These are phyloP conservation scores for Citrus hindsii DNA, from an alignment of 345 rosid genomes.

Conservation along the genomic window DNA sequence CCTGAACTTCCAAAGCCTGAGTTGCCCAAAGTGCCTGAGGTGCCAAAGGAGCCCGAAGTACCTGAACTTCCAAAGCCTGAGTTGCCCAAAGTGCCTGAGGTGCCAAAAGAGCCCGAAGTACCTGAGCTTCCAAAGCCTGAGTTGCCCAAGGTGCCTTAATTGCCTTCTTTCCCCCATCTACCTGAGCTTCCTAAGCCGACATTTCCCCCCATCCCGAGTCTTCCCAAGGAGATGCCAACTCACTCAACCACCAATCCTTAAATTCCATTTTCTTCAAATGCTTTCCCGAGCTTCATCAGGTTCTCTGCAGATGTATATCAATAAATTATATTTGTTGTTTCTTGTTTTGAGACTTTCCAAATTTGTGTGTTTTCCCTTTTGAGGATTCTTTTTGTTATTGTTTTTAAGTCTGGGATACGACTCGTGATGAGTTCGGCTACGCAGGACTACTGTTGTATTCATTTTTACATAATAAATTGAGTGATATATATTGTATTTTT, in stretches of 20 bases:
- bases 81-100: background rate
- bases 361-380: background rate
- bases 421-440: background rate
- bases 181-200: background rate
- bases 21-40: background rate
- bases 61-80: no score
- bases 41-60: no score
- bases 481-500: no score
- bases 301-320: background rate
- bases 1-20: background rate
- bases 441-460: no score
- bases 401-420: no score
- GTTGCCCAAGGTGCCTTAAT: slow-evolving; percentile 6
- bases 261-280: background rate
- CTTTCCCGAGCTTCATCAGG: background rate
- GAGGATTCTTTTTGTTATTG: no score
- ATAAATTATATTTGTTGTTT: background rate
- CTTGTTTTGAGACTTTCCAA: background rate
- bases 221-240: slow-evolving; percentile 13
- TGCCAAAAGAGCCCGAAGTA: background rate
- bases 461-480: no score
- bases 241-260: background rate
- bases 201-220: background rate
- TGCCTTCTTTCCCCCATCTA: background rate
- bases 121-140: background rate